phyloP scores from a whole-genome alignment of 2,329 filamentous ascomycete genomes.

The Xylariaceae sp. region DNA sequence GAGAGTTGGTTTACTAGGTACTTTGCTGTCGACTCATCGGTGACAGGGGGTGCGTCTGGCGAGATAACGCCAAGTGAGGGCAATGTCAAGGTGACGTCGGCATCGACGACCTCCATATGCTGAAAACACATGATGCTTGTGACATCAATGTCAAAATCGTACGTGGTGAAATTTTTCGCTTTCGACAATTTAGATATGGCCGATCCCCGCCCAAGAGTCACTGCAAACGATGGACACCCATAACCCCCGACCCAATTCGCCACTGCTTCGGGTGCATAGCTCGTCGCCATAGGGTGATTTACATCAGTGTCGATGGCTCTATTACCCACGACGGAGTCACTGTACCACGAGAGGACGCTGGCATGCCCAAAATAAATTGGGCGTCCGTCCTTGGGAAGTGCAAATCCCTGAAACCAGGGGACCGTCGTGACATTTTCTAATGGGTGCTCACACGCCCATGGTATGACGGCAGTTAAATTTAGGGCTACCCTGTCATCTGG shows the following conservation, averaged over 20 bases:
- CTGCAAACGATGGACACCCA: constrained; percentile 20
- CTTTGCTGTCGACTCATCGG: constrained; percentile 15
- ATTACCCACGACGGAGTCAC: constrained; percentile 1
- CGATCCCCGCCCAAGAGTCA: constrained; percentile 18
- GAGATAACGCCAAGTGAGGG: constrained; percentile 21
- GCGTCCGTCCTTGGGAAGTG: constrained; percentile 13
- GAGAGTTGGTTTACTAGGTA: constrained; percentile 10
- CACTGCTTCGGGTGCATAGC: not conserved
- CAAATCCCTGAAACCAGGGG: constrained; percentile 18
- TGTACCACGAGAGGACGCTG: constrained; percentile 13
- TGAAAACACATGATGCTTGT: constrained; percentile 21
- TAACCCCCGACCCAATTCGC: constrained; percentile 21
- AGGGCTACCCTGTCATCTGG: constrained; percentile 8
- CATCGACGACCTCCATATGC: constrained; percentile 9
- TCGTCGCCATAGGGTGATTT: constrained; percentile 3
- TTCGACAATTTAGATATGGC: not conserved
- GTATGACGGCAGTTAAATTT: constrained; percentile 10
- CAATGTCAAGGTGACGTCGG: constrained; percentile 12
- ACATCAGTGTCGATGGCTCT: constrained; percentile 7
- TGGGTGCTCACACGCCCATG: constrained; percentile 12
- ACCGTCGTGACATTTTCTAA: constrained; percentile 2
- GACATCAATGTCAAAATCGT: constrained; percentile 20
- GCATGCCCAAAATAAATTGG: constrained; percentile 19
- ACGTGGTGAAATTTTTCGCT: constrained; percentile 5
- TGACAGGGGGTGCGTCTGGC: not conserved